Conservation (phyloP, 352 stramenopile genomes). For the Phytophthora boehmeriae region DNA sequence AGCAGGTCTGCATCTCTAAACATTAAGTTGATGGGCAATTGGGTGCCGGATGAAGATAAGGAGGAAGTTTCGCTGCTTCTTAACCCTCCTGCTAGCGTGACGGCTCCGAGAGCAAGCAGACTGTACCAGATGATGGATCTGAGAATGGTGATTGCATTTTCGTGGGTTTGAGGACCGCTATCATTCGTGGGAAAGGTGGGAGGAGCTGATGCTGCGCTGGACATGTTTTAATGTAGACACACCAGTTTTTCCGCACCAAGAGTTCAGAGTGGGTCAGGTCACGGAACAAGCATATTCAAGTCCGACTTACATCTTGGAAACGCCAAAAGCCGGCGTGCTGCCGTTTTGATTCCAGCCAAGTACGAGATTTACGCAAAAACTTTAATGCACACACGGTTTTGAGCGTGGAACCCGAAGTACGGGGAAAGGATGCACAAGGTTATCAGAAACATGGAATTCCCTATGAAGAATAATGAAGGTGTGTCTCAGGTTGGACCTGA, state of each 20-base stretch:
- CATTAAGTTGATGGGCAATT: background rate
- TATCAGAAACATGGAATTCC: background rate
- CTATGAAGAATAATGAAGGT: background rate
- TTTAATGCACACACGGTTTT: background rate
- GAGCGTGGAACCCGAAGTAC: background rate
- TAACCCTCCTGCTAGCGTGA: background rate
- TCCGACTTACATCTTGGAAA: background rate
- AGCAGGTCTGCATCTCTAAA: background rate
- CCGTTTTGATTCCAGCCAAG: background rate
- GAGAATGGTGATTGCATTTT: background rate
- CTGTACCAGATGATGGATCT: background rate
- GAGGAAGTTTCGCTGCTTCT: background rate
- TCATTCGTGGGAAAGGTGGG: background rate
- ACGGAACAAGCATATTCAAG: background rate
- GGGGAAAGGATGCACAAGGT: background rate
- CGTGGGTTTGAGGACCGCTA: background rate
- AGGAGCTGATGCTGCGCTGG: background rate
- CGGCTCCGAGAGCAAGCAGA: background rate
- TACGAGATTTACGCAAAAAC: background rate
- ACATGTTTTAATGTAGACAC: background rate
- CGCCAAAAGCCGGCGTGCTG: background rate
- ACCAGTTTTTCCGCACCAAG: background rate
- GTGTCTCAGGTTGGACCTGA: background rate
- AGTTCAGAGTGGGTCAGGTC: background rate
- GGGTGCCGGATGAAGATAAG: background rate